phyloP scores from a whole-genome alignment of 805 yeast genomes.

The Yamadazyma sp. region DNA sequence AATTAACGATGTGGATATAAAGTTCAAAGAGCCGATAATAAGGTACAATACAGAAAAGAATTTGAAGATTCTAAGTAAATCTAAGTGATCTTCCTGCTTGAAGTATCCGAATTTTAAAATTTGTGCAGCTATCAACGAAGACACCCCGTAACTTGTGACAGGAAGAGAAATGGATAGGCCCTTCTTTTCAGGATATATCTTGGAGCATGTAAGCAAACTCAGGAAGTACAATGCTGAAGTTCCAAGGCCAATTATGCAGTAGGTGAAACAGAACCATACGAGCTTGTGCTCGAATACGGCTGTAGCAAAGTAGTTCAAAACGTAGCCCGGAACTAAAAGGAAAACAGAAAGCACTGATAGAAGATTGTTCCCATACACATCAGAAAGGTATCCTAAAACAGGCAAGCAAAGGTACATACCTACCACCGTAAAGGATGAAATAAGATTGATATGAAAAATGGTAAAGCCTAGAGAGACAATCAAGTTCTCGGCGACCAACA shows the following conservation, averaged over 20 bases:
- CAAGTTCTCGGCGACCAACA: constrained; percentile 74
- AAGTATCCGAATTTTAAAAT: constrained; percentile 46
- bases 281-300: constrained; percentile 11
- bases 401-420: constrained; percentile 90
- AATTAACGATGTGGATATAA: constrained; percentile 64
- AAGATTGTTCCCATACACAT: constrained; percentile 78
- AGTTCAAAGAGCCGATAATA: constrained; percentile 56
- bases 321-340: constrained; percentile 69
- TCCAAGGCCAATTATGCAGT: constrained; percentile 64
- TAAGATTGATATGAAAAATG: constrained; percentile 64
- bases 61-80: constrained; percentile 52
- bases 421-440: constrained; percentile 69
- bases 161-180: constrained; percentile 87
- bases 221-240: constrained; percentile 73
- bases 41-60: constrained; percentile 55
- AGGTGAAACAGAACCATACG: constrained; percentile 43
- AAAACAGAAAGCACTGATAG: constrained; percentile 60
- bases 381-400: constrained; percentile 75
- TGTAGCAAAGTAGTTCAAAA: constrained; percentile 24
- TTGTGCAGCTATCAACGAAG: constrained; percentile 75
- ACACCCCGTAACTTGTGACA: constrained; percentile 81
- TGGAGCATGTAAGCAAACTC: constrained; percentile 77
- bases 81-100: constrained; percentile 28
- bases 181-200: constrained; percentile 72
- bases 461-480: constrained; percentile 56